Evolutionary conservation across 169 alveolate species (phyloP), one percentile per base, ranked within the genome.

Genomic region (Plasmodium fragile): DNA sequence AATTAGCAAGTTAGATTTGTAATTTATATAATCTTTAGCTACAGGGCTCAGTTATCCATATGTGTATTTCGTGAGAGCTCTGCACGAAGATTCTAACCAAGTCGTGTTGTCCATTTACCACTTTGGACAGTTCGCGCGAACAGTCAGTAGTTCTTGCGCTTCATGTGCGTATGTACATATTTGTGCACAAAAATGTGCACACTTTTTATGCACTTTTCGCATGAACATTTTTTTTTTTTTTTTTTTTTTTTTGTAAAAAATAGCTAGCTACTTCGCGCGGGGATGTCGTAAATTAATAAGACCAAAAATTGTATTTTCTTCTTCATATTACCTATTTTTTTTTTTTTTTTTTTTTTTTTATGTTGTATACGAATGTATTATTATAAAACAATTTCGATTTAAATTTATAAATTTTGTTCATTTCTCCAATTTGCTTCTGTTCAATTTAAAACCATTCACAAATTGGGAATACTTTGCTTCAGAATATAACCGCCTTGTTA

Each of bases 331-430:
- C 36, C 28, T 39, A 10, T 53, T 84, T 65, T 65, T 2, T 30
- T 84, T 59, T 49, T 49, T 72, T 84, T 73, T 85, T 85, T 73
- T 73, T 52, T 75, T 41, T 39, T 75, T 72, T 85, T 73, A 10
- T 39, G 53, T 75, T 36, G 18, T 36, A 34, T 85, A 82, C 59
- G 16, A 49, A 49, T 49, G 59, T 49, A 49, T 49, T 39, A 82
- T 52, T 80, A 25, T 82, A 82, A 82, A 82, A 70, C 55, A 52
- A 36, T 82, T 82, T 70, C 55, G 49, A 82, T 82, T 82, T 82
- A 18, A 69, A 41, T 65, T 82, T 82, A 73, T 85, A 73, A 69
- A 25, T 49, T 30, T 85, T 85, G 93, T 85, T 73, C 28, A 36
- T 41, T 73, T 52, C 69, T 32, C 41, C 65, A 53, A 30, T 28